Evolutionary conservation across 2,329 filamentous ascomycete species (phyloP), one percentile per base, ranked within the genome.

Genomic region (Fusarium armeniacum): DNA sequence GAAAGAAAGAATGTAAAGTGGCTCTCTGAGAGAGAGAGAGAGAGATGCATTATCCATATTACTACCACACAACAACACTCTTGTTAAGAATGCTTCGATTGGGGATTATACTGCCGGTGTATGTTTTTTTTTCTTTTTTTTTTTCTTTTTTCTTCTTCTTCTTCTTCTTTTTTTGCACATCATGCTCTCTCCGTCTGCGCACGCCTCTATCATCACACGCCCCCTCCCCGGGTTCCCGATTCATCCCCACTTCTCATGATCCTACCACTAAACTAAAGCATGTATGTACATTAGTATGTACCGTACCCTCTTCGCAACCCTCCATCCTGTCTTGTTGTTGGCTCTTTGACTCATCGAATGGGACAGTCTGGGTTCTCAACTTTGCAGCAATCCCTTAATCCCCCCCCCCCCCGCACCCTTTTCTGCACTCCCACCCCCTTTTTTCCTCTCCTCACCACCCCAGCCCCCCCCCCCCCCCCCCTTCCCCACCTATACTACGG

Each of bases 181-280:
- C 51, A 32, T 41, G 36, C 49, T 28, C 50, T 62, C 52, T 28
- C 45, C 41, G 38, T 40, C 15, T 43, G 24, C 36, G 50, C 36
- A 52, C 54, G 49, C 56, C 58, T 58, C 52, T 20, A 41, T 50
- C 53, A 53, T 33, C 20, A 35, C 65, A 72, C 71, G 38, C 33
- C 71, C 68, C 68, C 69, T 70, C 71, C 71, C 71, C 64, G 62
- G 71, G 56, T 38, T 68, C 60, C 59, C 61, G 67, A 67, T 68
- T 63, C 56, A 62, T 61, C 71, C 70, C 72, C 69, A 74, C 71
- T 73, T 73, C 67, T 59, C 62, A 55, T 69, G 62, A 70, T 67
- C 67, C 28, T 30, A 30, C 28, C 28, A 30, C 28, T 11, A 30
- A 30, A 44, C 41, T 44, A 44, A 44, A 44, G 41, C 41, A 44